These are phyloP conservation scores for Fusarium graminum DNA, from an alignment of 2,329 filamentous ascomycete species.

Conservation along the genomic window DNA sequence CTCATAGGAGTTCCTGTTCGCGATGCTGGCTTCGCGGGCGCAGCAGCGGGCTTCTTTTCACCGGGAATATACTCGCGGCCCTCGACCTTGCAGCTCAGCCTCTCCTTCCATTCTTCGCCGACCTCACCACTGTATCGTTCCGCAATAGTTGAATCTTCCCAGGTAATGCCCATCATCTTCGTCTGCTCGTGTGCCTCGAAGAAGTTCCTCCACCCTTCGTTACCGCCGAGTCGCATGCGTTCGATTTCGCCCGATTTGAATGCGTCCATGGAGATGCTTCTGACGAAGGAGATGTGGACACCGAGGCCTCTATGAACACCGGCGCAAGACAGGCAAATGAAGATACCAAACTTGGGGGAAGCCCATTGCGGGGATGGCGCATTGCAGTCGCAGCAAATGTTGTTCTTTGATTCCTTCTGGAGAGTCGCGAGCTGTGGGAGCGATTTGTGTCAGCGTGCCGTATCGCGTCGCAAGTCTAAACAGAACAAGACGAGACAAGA, in stretches of 20 bases:
- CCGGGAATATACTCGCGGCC: conserved; percentile 85
- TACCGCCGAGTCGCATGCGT: conserved; percentile 93
- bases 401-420: conserved; percentile 91
- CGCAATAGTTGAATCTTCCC: conserved; percentile 90
- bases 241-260: conserved; percentile 95
- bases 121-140: conserved; percentile 91
- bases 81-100: conserved; percentile 88
- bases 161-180: conserved; percentile 75
- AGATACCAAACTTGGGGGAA: conserved; percentile 95
- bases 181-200: conserved; percentile 81
- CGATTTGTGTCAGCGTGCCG: conserved; percentile 28
- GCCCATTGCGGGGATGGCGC: conserved; percentile 99
- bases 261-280: conserved; percentile 97
- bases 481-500: no score
- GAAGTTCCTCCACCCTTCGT: conserved; percentile 87
- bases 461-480: conserved; percentile 15
- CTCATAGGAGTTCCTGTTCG: conserved; percentile 59
- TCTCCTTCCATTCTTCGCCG: conserved; percentile 95
- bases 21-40: conserved; percentile 52
- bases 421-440: conserved; percentile 82
- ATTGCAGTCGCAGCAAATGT: conserved; percentile 92
- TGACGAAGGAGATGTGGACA: conserved; percentile 98
- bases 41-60: conserved; percentile 65
- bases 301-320: conserved; percentile 94
- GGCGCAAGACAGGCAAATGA: conserved; percentile 97